Evolutionary conservation across 2,329 filamentous ascomycete genomes (phyloP).

Genomic region (Paraphoma sp.): DNA sequence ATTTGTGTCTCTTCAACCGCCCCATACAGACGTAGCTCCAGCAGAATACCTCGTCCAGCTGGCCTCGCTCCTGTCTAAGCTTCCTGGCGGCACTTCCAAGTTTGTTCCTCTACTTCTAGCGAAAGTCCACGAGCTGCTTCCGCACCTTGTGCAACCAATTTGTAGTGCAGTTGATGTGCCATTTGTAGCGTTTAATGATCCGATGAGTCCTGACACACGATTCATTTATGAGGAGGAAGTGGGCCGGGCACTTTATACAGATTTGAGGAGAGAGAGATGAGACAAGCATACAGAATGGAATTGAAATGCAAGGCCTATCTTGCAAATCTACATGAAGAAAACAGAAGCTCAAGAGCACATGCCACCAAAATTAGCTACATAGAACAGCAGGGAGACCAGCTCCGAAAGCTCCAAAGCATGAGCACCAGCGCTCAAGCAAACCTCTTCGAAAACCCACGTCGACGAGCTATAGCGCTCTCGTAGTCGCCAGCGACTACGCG

Average conservation of each 20-base stretch:
- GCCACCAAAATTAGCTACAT: not conserved
- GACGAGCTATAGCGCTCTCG: conserved; percentile 4
- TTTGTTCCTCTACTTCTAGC: conserved; percentile 34
- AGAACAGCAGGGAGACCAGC: not conserved
- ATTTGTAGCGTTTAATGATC: conserved; percentile 10
- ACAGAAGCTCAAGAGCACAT: not conserved
- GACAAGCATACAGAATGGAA: not conserved
- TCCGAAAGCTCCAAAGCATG: not conserved
- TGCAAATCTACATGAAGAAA: not conserved
- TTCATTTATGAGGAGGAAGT: conserved; percentile 37
- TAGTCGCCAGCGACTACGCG: conserved; percentile 9
- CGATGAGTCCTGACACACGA: conserved; percentile 31
- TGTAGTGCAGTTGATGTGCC: conserved; percentile 22
- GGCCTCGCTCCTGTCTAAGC: conserved; percentile 23
- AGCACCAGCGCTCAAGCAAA: conserved; percentile 12
- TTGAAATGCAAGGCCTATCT: not conserved
- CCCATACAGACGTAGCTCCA: conserved; percentile 14
- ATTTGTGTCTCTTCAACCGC: conserved; percentile 18
- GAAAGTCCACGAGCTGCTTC: conserved; percentile 34
- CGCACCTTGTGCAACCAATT: conserved; percentile 23
- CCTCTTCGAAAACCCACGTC: conserved; percentile 5
- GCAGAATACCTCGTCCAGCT: conserved; percentile 26
- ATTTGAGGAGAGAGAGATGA: conserved; percentile 21
- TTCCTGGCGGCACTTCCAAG: conserved; percentile 30
- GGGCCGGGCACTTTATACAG: conserved; percentile 22